Evolutionary conservation across 2,329 filamentous ascomycete genomes (phyloP), one percentile per base, ranked within the genome.

Genomic region (Xylaria sp.): DNA sequence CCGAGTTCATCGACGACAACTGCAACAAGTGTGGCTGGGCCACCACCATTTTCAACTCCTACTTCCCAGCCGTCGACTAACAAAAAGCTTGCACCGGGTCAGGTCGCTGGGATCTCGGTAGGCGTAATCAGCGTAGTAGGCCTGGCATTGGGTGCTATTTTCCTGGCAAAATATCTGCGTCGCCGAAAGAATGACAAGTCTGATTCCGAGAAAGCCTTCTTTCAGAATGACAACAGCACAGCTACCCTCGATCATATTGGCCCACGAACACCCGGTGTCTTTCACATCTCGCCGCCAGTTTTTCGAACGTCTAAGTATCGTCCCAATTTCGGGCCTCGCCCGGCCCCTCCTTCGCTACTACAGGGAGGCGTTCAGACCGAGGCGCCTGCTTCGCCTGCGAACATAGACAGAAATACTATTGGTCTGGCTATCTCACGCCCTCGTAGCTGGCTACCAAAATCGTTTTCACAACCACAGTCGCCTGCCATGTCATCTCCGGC

Each of bases 41-140:
- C 54, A 5, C 42, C 6, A n/a, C 8, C 59, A 8, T 44, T 49
- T 19, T 59, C 63, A 37, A 56, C 56, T 8, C 18, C 55, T 34
- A 65, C 54, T 37, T 37, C 60, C 4, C 48, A 23, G 49, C 51
- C 60, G 2, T 55, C 64, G 1, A 52, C 63, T 7, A 46, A 53
- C 8, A 52, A 18, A 49, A 60, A 65, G n/a, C 69, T 78, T 39
- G 69, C 68, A 19, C 75, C 74, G 5, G 73, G 72, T 3, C 81
- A 85, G 62, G 78, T 87, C 52, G 79, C 78, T 16, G 86, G 85
- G 5, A 84, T 89, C 60, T 75, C 79, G 1, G 75, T 85, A 3
- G 86, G 83, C 4, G 75, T 79, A 9, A 76, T 78, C 3, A 80
- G 79, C 3, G 79, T 78, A 1, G 73, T 79, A 2, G 70, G 78